Base-by-base conservation (phyloP, 148 eudicot genomes). In the Bassia scoparia region DNA sequence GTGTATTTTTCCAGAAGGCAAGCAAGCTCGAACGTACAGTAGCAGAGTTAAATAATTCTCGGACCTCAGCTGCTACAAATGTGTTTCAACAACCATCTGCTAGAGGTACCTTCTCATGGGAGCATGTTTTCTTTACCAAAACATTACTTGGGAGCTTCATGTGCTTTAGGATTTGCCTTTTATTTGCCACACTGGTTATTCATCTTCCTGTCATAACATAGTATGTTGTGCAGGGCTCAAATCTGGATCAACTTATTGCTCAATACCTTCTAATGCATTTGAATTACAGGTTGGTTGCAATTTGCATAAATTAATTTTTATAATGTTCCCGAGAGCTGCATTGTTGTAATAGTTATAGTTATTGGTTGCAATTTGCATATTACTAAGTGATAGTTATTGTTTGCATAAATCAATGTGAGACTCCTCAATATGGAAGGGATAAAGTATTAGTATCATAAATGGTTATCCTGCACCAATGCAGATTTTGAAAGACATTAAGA, bases 1-100 rank as follows among this genome's bases (percentile, higher is more conserved):
- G 70, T 68, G 12, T 80, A 66, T 46, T 16, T 75, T 76, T 76
- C 18, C 70, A 92, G 97, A 83, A 80, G 82, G 78, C 83, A 79
- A 71, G 67, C 56, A 68, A 73, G 65, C 78, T 88, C 76, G 88
- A 86, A 83, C 75, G 48, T 59, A 67, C 78, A 41, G 58, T 83
- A 30, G 76, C 65, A 71, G 78, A 79, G 50, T 23, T 52, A 37
- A 80, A 74, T 66, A 74, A 71, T 63, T 62, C 82, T 44, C 64
- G 80, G 29, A 64, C 71, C 35, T 69, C 49, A 31, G 58, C 64
- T 78, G 78, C 76, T 66, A 64, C 59, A 55, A 65, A 43, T 63
- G 69, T 53, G 74, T 66, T 14, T 70, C 86, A 68, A 62, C 67
- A 77, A 56, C 59, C 72, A 69, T 58, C 71, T 52, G 67, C 77